phyloP scores from a whole-genome alignment of 768 basidiomycete genomes.

The Suillus clintonianus region DNA sequence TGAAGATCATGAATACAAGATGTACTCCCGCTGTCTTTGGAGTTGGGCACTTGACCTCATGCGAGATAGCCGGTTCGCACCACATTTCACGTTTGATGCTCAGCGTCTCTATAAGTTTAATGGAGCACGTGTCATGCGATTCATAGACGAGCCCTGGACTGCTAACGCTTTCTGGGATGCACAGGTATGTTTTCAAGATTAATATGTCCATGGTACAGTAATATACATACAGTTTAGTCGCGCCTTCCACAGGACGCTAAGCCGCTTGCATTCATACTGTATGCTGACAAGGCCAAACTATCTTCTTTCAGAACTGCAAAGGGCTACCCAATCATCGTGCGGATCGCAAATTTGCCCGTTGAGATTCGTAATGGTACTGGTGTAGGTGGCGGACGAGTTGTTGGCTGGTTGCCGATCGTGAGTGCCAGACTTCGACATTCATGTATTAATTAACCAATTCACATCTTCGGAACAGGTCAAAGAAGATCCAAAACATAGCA shows the following conservation, averaged over 20 bases:
- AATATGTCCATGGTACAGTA: not conserved
- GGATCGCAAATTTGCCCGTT: not conserved
- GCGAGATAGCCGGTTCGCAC: not conserved
- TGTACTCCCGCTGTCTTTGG: not conserved
- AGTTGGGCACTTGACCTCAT: not conserved
- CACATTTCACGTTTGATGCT: slow-evolving; percentile 18
- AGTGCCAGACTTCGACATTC: not conserved
- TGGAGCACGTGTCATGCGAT: slow-evolving; percentile 23
- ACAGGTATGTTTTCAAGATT: slow-evolving; percentile 32
- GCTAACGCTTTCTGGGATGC: slow-evolving; percentile 36
- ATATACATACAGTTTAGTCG: not conserved
- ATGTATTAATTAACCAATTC: not conserved
- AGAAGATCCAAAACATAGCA: not conserved
- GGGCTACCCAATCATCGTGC: not conserved
- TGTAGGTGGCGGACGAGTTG: not conserved
- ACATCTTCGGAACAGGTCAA: not conserved
- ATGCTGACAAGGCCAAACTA: not conserved
- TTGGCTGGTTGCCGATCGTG: not conserved
- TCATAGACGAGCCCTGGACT: slow-evolving; percentile 41
- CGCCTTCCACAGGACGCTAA: not conserved
- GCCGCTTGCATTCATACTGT: not conserved
- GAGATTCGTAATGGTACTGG: not conserved
- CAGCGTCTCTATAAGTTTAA: slow-evolving; percentile 28
- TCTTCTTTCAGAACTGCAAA: not conserved
- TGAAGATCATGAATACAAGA: not conserved